Base-by-base conservation (phyloP, 2,329 filamentous ascomycete genomes). In the Aspergillus terreus region DNA sequence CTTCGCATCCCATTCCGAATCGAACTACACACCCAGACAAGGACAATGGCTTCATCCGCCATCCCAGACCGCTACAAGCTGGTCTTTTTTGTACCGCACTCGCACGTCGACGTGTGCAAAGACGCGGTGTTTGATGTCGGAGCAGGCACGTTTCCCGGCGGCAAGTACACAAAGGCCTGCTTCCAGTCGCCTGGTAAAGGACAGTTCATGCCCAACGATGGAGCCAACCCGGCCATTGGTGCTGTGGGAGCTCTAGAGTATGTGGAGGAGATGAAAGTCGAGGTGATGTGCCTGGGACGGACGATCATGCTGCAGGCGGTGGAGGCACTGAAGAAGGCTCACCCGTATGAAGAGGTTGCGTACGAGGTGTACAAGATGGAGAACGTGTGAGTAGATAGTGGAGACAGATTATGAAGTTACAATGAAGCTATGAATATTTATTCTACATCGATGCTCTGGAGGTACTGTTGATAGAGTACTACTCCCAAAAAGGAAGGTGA, bases 331-430 rank as follows among this genome's bases (percentile, higher is more conserved):
- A 54, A 71, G 21, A 64, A 65, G 52, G 68, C 69, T n/a, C 74
- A 76, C 67, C 74, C 74, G 4, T 77, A 76, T 57, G 74, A 76
- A 49, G 71, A 74, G 55, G 70, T 73, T 21, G 71, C 68, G 11
- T 74, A 75, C 61, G 72, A 74, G 54, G 74, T 76, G 19, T 71
- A 71, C 55, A 72, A 67, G 54, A 63, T 74, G 61, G 74, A 76
- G 57, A 61, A 72, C 58, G 62, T 74, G 27, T 73, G 54, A 60
- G 43, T 36, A 11, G 35, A 17, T 4, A 2, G 35, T 7, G 4
- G 11, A 4, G 27, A 11, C 27, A 30, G 27, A 30, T 30, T 30
- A 30, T 30, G 27, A 10, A 30, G 27, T 30, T 11, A 30, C 10
- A 11, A 30, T 30, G 7, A 30, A 10, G 27, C 11, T 30, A 23